A percentile compares a stretch with the other conserved stretches of the same genome.
phyloP scores from a whole-genome alignment of 164 flowering plant species.

The Magnolia changhungtana region DNA sequence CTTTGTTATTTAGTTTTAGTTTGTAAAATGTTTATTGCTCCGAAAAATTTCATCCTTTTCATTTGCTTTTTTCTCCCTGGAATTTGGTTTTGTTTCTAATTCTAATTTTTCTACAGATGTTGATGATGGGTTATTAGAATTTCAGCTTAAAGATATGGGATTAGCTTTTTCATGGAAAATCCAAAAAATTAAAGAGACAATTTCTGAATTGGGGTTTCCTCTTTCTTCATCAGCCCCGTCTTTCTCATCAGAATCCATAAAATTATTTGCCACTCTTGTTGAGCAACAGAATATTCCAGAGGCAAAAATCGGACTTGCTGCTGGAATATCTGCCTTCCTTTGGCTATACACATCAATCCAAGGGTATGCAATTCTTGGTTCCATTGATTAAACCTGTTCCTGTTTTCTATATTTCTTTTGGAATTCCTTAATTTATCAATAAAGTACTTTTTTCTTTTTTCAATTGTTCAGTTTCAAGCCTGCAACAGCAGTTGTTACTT shows the following conservation, averaged over 20 bases:
- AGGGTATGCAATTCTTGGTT: constrained; percentile 43
- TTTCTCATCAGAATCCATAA: constrained; percentile 47
- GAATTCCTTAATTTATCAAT: not conserved
- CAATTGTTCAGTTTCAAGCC: constrained; percentile 61
- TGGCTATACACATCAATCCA: constrained; percentile 75
- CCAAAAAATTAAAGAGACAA: constrained; percentile 44
- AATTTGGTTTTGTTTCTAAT: not conserved
- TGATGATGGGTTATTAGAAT: constrained; percentile 44
- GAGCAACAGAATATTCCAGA: constrained; percentile 77
- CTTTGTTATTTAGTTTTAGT: not conserved
- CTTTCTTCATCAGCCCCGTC: constrained; percentile 42
- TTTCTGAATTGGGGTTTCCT: constrained; percentile 33
- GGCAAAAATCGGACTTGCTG: constrained; percentile 66
- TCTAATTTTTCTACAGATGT: constrained; percentile 29
- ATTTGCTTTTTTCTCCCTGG: not conserved
- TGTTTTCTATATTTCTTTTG: not conserved
- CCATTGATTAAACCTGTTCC: not conserved
- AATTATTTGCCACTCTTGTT: constrained; percentile 47
- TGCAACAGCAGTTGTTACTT: constrained; percentile 61
- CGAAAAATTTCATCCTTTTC: not conserved
- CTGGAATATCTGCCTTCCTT: constrained; percentile 78
- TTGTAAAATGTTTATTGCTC: not conserved
- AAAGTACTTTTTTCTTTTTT: not conserved
- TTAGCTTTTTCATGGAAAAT: constrained; percentile 83
- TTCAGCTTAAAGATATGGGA: constrained; percentile 63